Evolutionary conservation across 768 basidiomycete species (phyloP), one percentile per base, ranked within the genome.

Genomic region (Boletellus sp.): DNA sequence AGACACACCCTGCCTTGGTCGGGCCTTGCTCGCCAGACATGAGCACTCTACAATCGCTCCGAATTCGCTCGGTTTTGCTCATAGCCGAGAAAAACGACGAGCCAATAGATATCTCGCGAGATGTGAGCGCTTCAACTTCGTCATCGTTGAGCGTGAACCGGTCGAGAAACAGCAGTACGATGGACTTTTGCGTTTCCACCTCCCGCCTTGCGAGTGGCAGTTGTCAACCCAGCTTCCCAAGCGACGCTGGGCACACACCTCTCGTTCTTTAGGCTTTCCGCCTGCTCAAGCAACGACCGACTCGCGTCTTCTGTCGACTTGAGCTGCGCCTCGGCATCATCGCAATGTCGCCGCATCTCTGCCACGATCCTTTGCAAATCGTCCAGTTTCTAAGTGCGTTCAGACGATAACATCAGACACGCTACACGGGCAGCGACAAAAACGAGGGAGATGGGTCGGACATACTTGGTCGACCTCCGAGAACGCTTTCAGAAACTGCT

Each of bases 401-500:
- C 15, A 8, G 38, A 23, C 22, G 24, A 23, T n/a, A 22, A 16
- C 4, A 15, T n/a, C n/a, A n/a, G n/a, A n/a, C n/a, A 11, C 5
- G 26, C 16, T n/a, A 46, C 42, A 43, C 33, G 35, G 31, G 48
- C n/a, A 7, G n/a, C 32, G n/a, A 23, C 15, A 7, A 45, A 39
- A 37, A 43, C 33, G 20, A 38, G 22, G 33, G 33, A 12, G 26
- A 2, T 9, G 15, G 6, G 22, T 17, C 3, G 28, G 38, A 54
- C 90, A 57, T 66, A 95, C 95, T 71, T 90, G 78, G 72, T 97
- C 90, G 32, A 98, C 92, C 57, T 93, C 85, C 19, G 83, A 83
- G 54, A 98, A 87, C 0, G 89, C 92, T 23, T 79, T 77, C 48
- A 98, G 65, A 65, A 99, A 96, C 55, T 81, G 80, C 40, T 78